Base-by-base conservation (phyloP, 495 filamentous ascomycete genomes). In the Lophiotrema nucula region DNA sequence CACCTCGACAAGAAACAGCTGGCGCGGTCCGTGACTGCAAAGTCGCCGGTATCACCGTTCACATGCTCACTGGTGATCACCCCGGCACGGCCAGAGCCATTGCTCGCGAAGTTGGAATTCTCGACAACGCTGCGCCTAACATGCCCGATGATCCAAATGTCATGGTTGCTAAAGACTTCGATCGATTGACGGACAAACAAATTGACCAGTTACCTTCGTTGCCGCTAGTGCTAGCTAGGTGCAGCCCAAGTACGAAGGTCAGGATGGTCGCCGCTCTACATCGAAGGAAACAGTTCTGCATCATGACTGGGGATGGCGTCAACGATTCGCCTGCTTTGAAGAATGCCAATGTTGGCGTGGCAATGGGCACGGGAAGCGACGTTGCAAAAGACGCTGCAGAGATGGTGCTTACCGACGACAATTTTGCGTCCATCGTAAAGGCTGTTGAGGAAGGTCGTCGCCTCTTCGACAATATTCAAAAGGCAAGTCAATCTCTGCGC, bases 381-480 rank as follows among this genome's bases (percentile, higher is more conserved):
- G 88, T 91, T 19, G 85, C 88, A 12, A 89, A 88, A 65, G 87
- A 89, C 62, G 88, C 88, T 4, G 83, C 87, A 0, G 83, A 87
- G 52, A 82, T 93, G 70, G 83, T 92, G 8, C 74, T 90, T 37
- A 80, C 82, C 0, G 85, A 90, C 57, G 89, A 92, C 67, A 91
- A 91, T 69, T 93, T 93, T 64, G 88, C 87, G 15, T 86, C 82
- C 0, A 92, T 88, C 47, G 83, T 92, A 24, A 83, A 81, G 21
- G 86, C 86, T 4, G 83, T 90, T 56, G 80, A 83, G 48, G 86
- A 90, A 68, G 87, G 87, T 1, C 72, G 87, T 24, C 74, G 87
- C 50, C 80, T 90, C 67, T 90, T 89, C 67, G 85, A 87, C 61
- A 90, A 90, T 62, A 89, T 90, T 57, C 86, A 90, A 63, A 92